These are phyloP conservation scores for Gossypium herbaceum DNA, from an alignment of 345 rosid species.

Conservation along the genomic window DNA sequence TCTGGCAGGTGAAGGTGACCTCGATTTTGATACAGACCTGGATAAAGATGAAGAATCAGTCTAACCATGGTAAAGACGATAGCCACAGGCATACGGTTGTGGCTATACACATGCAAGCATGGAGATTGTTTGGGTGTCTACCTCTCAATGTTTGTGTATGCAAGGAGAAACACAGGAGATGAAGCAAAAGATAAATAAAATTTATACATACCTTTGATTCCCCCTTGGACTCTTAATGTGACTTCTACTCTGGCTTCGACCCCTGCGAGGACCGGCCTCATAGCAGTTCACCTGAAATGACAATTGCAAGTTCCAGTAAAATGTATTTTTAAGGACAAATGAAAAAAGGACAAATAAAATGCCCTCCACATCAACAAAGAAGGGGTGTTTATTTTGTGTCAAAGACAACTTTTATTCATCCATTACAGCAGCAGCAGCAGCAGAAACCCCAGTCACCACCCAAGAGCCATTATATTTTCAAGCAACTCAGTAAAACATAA, in stretches of 20 bases:
- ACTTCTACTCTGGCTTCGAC: conserved; percentile 11
- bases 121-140: background rate
- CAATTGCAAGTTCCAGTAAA: background rate
- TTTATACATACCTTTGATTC: background rate
- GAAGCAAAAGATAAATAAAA: background rate
- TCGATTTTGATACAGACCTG: conserved; percentile 11
- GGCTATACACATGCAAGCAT: no score
- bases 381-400: background rate
- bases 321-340: background rate
- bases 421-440: background rate
- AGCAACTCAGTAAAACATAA: background rate
- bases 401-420: no score
- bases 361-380: background rate
- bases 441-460: background rate
- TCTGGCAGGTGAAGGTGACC: conserved; percentile 11
- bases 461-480: background rate
- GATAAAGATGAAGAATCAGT: background rate
- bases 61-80: background rate
- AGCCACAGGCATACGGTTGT: background rate
- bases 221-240: conserved; percentile 13
- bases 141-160: background rate
- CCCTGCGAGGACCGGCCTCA: conserved; percentile 3
- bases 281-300: conserved; percentile 14
- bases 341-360: background rate
- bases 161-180: background rate